Evolutionary conservation across 2,329 filamentous ascomycete genomes (phyloP).

Genomic region (Pseudopithomyces maydicus): DNA sequence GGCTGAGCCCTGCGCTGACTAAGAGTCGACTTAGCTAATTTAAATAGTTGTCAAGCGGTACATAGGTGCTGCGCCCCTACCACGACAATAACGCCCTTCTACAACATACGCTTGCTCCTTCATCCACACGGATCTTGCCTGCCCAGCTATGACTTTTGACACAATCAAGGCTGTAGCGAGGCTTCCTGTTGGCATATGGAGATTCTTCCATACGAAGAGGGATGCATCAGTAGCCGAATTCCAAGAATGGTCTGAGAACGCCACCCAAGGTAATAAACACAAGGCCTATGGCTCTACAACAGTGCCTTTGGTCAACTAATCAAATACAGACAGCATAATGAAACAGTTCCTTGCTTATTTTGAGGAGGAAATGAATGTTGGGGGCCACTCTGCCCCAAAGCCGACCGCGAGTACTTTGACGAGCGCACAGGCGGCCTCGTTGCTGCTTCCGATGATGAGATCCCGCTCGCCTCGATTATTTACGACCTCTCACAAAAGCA

Average conservation of each 20-base stretch:
- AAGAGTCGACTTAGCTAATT: conserved; percentile 7
- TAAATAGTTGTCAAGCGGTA: too few species aligned
- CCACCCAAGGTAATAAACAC: conserved; percentile 7
- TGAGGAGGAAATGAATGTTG: conserved; percentile 6
- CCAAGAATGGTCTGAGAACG: conserved; percentile 6
- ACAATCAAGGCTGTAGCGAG: conserved; percentile 2
- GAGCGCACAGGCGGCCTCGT: conserved; percentile 7
- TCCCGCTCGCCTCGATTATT: conserved; percentile 5
- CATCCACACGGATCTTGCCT: neutral
- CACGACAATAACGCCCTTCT: conserved; percentile 1
- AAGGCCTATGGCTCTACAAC: conserved; percentile 2
- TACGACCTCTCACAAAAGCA: conserved; percentile 5
- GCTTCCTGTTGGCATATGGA: conserved; percentile 4
- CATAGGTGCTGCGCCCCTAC: conserved; percentile 1
- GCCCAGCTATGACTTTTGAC: conserved; percentile 3
- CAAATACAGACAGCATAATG: conserved; percentile 6
- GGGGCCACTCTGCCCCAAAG: conserved; percentile 6
- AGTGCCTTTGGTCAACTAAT: conserved; percentile 7
- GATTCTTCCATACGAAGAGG: neutral
- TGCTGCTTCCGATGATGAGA: conserved; percentile 7
- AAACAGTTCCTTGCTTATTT: conserved; percentile 8
- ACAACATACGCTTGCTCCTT: conserved; percentile 3
- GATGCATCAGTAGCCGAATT: conserved; percentile 5
- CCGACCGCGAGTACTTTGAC: conserved; percentile 9
- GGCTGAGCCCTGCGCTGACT: conserved; percentile 8